phyloP scores from a whole-genome alignment of 768 basidiomycete species.

The Trametes maxima region DNA sequence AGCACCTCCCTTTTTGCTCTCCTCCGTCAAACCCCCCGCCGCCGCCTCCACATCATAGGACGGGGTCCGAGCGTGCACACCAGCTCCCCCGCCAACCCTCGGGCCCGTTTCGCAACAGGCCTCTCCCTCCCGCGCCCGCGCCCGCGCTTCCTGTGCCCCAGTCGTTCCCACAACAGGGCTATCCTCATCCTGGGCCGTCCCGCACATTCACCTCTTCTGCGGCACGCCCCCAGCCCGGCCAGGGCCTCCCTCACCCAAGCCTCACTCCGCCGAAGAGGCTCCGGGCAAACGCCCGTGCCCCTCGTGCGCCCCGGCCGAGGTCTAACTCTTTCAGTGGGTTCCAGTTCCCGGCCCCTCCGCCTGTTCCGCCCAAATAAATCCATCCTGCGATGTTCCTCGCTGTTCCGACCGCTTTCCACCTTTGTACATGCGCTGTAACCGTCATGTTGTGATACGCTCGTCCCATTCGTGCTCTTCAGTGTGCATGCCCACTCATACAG shows the following conservation, averaged over 20 bases:
- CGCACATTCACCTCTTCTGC: not conserved
- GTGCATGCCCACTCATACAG: too few relatives aligned
- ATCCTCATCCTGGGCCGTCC: not conserved
- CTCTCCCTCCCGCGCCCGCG: not conserved
- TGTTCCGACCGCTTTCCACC: too few relatives aligned
- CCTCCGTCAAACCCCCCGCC: too few relatives aligned
- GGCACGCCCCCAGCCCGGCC: too few relatives aligned
- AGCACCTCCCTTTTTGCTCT: too few relatives aligned
- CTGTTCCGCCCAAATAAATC: too few relatives aligned
- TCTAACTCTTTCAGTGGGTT: conserved; percentile 12
- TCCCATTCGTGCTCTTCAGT: too few relatives aligned
- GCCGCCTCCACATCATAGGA: too few relatives aligned
- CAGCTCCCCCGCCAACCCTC: not conserved
- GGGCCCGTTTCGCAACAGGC: not conserved
- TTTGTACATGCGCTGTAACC: too few relatives aligned
- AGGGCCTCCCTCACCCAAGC: not conserved
- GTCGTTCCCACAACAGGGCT: not conserved
- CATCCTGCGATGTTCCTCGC: too few relatives aligned
- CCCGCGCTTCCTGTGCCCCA: not conserved
- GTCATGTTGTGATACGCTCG: too few relatives aligned
- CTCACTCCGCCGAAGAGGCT: not conserved
- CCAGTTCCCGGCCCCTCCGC: not conserved
- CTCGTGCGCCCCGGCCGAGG: conserved; percentile 1
- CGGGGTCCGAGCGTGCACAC: not conserved
- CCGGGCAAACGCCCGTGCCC: not conserved